Evolutionary conservation across 345 rosid genomes (phyloP).

Genomic region (Populus deltoides): DNA sequence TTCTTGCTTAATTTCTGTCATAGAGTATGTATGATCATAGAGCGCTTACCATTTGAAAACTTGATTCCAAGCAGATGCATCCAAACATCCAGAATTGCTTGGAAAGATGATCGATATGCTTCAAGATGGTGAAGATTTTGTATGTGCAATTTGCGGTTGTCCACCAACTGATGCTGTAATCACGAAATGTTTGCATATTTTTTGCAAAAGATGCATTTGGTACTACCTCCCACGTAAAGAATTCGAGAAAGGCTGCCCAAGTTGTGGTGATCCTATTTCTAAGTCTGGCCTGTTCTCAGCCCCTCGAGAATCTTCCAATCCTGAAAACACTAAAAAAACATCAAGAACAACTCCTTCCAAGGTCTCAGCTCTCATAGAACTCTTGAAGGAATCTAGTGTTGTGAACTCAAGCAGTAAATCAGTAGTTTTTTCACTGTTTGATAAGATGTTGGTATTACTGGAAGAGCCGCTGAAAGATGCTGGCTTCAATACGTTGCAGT

Average conservation of each 20-base stretch:
- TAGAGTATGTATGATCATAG: neutral
- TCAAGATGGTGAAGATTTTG: slow-evolving; percentile 91
- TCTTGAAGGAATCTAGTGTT: slow-evolving; percentile 44
- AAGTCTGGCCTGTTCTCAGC: slow-evolving; percentile 69
- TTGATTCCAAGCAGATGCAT: slow-evolving; percentile 55
- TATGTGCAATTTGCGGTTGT: slow-evolving; percentile 81
- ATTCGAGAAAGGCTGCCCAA: slow-evolving; percentile 59
- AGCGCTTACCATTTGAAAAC: slow-evolving; percentile 15
- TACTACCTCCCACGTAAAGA: slow-evolving; percentile 37
- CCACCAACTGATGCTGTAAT: slow-evolving; percentile 61
- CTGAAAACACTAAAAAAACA: slow-evolving; percentile 21
- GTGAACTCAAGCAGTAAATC: slow-evolving; percentile 55
- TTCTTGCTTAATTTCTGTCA: neutral
- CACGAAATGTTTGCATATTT: slow-evolving; percentile 69
- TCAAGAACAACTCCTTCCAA: slow-evolving; percentile 47
- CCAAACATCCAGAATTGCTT: slow-evolving; percentile 76
- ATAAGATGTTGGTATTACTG: slow-evolving; percentile 59
- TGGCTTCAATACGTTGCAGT: slow-evolving; percentile 61
- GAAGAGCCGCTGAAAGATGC: slow-evolving; percentile 67
- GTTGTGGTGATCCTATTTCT: slow-evolving; percentile 63
- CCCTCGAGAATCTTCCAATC: slow-evolving; percentile 45
- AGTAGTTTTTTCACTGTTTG: slow-evolving; percentile 76
- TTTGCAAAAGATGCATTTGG: slow-evolving; percentile 30
- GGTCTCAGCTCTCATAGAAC: slow-evolving; percentile 49
- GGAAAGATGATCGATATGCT: slow-evolving; percentile 55